A percentile compares a stretch with the other conserved stretches of the same genome.
Evolutionary conservation across 352 stramenopile species (phyloP).

Genomic region (Globisporangium takayamanum): DNA sequence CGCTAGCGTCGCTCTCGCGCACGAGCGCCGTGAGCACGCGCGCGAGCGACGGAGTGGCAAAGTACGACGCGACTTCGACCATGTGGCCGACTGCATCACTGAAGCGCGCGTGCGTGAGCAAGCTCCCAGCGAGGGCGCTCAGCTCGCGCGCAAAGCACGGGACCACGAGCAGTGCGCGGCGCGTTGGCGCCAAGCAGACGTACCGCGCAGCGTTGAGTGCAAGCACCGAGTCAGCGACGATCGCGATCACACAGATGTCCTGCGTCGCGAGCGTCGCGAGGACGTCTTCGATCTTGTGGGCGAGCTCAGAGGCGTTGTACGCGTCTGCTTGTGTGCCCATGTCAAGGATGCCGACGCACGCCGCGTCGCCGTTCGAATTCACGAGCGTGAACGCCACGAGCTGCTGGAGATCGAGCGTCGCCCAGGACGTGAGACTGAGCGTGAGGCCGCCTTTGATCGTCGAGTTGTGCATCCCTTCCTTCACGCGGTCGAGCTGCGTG

Average conservation of each 20-base stretch:
- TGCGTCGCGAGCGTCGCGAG: slow-evolving; percentile 38
- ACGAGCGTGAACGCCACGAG: slow-evolving; percentile 71
- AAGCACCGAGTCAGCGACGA: slow-evolving; percentile 64
- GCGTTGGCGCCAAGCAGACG: slow-evolving; percentile 33
- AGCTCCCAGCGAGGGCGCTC: slow-evolving; percentile 39
- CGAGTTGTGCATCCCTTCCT: slow-evolving; percentile 78
- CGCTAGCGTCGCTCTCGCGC: slow-evolving; percentile 30
- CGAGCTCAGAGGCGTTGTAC: slow-evolving; percentile 23
- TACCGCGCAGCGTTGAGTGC: slow-evolving; percentile 45
- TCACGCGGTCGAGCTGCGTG: slow-evolving; percentile 65
- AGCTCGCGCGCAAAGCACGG: slow-evolving; percentile 57
- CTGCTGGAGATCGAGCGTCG: slow-evolving; percentile 52
- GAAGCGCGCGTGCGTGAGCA: slow-evolving; percentile 53
- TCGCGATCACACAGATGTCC: slow-evolving; percentile 65
- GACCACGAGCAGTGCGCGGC: slow-evolving; percentile 51
- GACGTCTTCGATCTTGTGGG: slow-evolving; percentile 48
- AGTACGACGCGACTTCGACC: slow-evolving; percentile 59
- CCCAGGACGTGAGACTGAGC: slow-evolving; percentile 68
- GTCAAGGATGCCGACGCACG: slow-evolving; percentile 57
- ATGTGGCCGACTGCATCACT: slow-evolving; percentile 40
- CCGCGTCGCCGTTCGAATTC: slow-evolving; percentile 73
- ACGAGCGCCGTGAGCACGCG: slow-evolving; percentile 22
- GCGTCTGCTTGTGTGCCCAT: slow-evolving; percentile 24
- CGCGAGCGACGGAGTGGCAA: slow-evolving; percentile 45
- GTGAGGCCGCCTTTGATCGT: slow-evolving; percentile 77